Conservation (phyloP, 176 grass and related monocot genomes). For the Echinochloa phyllopogon region DNA sequence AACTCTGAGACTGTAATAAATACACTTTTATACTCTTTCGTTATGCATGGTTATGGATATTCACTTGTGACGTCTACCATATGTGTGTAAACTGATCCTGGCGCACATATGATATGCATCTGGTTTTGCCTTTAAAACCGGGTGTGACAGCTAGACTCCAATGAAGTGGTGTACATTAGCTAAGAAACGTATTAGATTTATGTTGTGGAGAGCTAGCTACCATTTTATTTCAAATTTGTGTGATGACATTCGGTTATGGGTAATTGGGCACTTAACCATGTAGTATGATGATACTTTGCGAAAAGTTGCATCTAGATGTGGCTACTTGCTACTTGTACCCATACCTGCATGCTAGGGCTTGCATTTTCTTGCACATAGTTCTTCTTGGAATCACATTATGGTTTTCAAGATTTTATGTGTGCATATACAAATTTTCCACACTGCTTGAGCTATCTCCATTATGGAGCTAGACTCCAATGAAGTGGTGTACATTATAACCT, state of each 20-base stretch:
- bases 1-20: no score
- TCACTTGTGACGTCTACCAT: no score
- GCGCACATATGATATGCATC: no score
- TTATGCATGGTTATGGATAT: no score
- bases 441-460: slow-evolving; percentile 63
- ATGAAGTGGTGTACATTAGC: slow-evolving; percentile 47
- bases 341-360: background rate
- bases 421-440: slow-evolving; percentile 55
- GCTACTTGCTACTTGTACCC: background rate
- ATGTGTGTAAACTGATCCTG: no score
- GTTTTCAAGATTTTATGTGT: slow-evolving; percentile 55
- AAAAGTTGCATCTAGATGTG: background rate
- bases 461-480: slow-evolving; percentile 62
- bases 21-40: no score
- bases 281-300: background rate
- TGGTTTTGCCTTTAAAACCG: no score
- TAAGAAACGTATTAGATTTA: no score
- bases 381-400: slow-evolving; percentile 45
- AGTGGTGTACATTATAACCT: slow-evolving; percentile 37
- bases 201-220: background rate
- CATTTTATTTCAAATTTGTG: background rate
- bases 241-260: background rate
- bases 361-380: slow-evolving; percentile 58
- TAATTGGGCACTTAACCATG: background rate
- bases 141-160: no score